Base-by-base conservation (phyloP, 1,284 basidiomycete genomes). In the Ceratobasidium sp. region DNA sequence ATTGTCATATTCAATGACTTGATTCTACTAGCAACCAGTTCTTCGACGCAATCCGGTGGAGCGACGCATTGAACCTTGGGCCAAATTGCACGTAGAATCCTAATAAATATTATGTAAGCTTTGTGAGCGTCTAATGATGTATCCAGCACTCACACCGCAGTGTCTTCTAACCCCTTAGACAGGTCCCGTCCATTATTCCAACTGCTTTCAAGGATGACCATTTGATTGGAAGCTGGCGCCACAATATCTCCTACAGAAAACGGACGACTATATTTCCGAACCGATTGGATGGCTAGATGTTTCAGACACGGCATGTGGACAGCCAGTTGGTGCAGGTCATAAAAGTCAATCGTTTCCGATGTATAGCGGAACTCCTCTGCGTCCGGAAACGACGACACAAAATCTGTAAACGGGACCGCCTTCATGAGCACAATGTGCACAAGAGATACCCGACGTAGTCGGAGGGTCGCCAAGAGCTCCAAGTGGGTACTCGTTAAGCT, bases 301-400 rank as follows among this genome's bases (percentile, higher is more conserved):
- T n/a, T 17, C 52, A 54, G n/a, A n/a, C 23, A 7, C 5, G 52
- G 52, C 52, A 54, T 54, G 10, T 54, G 52, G 23, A 54, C n/a
- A n/a, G 52, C 52, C 17, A 54, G 52, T 23, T 54, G 52, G 52
- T 54, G 52, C 6, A 54, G 52, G n/a, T 54, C 52, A 23, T 54
- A 23, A 54, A 54, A 54, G 52, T 54, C 52, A n/a, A 54, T 54
- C 5, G 52, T 54, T n/a, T 54, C 52, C n/a, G 52, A 54, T n/a
- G n/a, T 54, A 54, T 54, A 54, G 5, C n/a, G 52, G 23, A 54
- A 54, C 52, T 54, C 52, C 23, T 54, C 17, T n/a, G 52, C 52
- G 52, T 54, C 20, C 20, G 52, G 52, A 23, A 54, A 54, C n/a
- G 52, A 54, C 10, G 52, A 54, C n/a, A 54, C n/a, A 54, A 54